phyloP scores from a whole-genome alignment of 768 basidiomycete genomes.

The Pleurotus platypus region DNA sequence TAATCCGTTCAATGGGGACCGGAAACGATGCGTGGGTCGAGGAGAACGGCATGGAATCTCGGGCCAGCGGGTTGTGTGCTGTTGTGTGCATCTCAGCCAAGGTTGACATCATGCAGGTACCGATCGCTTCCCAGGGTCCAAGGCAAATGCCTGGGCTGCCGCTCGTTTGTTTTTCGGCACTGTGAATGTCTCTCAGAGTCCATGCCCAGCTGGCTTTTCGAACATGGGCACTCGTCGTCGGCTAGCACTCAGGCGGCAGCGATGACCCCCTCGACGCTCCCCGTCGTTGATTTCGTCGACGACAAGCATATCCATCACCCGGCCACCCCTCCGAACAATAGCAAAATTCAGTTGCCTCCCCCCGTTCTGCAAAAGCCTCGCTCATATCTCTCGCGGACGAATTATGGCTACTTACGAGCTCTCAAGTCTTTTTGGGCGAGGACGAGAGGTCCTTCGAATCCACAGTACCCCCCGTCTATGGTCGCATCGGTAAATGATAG shows the following conservation, averaged over 20 bases:
- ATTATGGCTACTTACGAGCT: not conserved
- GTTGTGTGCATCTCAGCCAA: too few relatives aligned
- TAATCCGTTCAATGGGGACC: too few relatives aligned
- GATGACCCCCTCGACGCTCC: slow-evolving; percentile 3
- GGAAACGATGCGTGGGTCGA: too few relatives aligned
- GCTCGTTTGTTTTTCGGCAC: slow-evolving; percentile 10
- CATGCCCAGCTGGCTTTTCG: slow-evolving; percentile 5
- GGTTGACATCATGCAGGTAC: slow-evolving; percentile 8
- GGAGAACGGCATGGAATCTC: too few relatives aligned
- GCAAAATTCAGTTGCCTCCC: slow-evolving; percentile 1
- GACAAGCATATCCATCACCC: slow-evolving; percentile 1
- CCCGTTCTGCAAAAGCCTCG: slow-evolving; percentile 1
- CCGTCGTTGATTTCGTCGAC: not conserved
- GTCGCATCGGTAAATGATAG: not conserved
- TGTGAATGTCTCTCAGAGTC: slow-evolving; percentile 7
- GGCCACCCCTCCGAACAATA: not conserved
- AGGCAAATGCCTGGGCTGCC: slow-evolving; percentile 6
- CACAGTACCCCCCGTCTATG: not conserved
- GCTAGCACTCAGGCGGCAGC: not conserved
- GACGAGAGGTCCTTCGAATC: not conserved
- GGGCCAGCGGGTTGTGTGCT: too few relatives aligned
- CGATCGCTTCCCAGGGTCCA: slow-evolving; percentile 6
- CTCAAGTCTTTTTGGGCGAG: not conserved
- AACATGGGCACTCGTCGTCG: slow-evolving; percentile 6
- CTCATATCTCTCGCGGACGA: not conserved